Conservation (phyloP, 2,329 filamentous ascomycete species). For the Cladosporium sp. region DNA sequence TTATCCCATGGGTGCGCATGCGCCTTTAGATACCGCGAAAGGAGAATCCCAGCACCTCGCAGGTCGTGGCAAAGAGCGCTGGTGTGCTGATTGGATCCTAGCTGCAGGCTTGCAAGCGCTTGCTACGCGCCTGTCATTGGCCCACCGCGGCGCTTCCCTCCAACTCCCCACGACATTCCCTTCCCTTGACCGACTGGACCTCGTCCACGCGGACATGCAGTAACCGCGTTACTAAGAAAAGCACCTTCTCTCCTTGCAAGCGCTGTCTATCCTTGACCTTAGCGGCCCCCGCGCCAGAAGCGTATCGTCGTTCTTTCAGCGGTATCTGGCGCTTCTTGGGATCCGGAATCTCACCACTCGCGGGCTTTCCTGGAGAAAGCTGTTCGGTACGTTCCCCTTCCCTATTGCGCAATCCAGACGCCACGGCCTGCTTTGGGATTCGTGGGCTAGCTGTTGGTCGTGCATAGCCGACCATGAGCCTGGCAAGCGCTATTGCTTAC, state of each 20-base stretch:
- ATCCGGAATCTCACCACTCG: conserved; percentile 29
- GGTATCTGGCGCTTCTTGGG: conserved; percentile 26
- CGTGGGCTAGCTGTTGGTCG: conserved; percentile 13
- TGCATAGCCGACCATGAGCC: conserved; percentile 6
- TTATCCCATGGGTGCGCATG: not conserved
- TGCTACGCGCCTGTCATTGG: conserved; percentile 7
- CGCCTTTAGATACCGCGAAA: not conserved
- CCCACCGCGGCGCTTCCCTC: conserved; percentile 4
- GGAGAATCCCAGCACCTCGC: not conserved
- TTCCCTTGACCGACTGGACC: conserved; percentile 7
- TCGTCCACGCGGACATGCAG: conserved; percentile 23
- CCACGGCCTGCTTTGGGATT: conserved; percentile 14
- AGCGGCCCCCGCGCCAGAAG: conserved; percentile 16
- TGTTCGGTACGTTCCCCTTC: conserved; percentile 25
- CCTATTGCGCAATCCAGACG: conserved; percentile 18
- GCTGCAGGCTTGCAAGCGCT: conserved; percentile 7
- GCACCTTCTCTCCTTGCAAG: conserved; percentile 16
- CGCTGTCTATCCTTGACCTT: conserved; percentile 14
- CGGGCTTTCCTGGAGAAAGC: conserved; percentile 29
- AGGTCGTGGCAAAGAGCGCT: conserved; percentile 6
- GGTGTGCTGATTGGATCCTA: conserved; percentile 9
- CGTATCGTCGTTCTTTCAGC: conserved; percentile 22
- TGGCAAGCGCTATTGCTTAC: conserved; percentile 24
- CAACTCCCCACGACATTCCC: conserved; percentile 7
- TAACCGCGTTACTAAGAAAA: conserved; percentile 26